phyloP scores from a whole-genome alignment of 192 early-diverging fungal species.

The Linderina pennispora region DNA sequence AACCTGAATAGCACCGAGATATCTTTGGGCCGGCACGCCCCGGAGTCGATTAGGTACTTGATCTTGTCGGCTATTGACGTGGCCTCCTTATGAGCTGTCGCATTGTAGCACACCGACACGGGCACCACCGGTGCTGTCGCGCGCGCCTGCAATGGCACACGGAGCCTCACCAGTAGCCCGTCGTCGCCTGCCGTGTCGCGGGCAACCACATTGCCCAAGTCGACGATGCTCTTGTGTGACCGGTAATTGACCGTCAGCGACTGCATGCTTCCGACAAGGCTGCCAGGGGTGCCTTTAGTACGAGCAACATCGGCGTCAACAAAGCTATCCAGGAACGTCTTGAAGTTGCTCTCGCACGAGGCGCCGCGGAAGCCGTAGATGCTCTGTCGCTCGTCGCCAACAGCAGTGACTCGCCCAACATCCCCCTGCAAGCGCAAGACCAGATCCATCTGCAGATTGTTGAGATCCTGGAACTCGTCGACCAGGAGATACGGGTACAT shows the following conservation, averaged over 20 bases:
- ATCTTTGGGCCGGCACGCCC: slow-evolving; percentile 63
- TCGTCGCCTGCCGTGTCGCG: slow-evolving; percentile 21
- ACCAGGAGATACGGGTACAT: slow-evolving; percentile 35
- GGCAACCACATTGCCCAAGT: slow-evolving; percentile 42
- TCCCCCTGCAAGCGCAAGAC: slow-evolving; percentile 27
- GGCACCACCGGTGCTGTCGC: slow-evolving; percentile 27
- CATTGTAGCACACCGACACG: slow-evolving; percentile 44
- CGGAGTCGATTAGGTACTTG: slow-evolving; percentile 35
- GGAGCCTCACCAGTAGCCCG: slow-evolving; percentile 20
- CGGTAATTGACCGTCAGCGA: slow-evolving; percentile 45
- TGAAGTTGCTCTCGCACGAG: slow-evolving; percentile 37
- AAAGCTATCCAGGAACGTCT: slow-evolving; percentile 26
- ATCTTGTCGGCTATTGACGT: slow-evolving; percentile 13
- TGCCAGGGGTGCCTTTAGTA: slow-evolving; percentile 15
- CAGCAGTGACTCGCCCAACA: slow-evolving; percentile 34
- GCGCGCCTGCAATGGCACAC: slow-evolving; percentile 20
- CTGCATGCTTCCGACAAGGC: too few relatives aligned
- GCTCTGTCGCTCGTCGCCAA: slow-evolving; percentile 44
- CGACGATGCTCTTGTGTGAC: slow-evolving; percentile 43
- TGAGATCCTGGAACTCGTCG: slow-evolving; percentile 48
- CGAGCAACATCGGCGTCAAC: slow-evolving; percentile 28
- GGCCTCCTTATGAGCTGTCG: slow-evolving; percentile 60
- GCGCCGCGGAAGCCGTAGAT: slow-evolving; percentile 46
- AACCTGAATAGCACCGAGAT: slow-evolving; percentile 61
- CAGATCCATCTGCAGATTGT: slow-evolving; percentile 38